Percentiles rank a stretch among this genome's conserved stretches.
Conservation (phyloP, 805 yeast species). For the Nakazawaea molendinolei region DNA sequence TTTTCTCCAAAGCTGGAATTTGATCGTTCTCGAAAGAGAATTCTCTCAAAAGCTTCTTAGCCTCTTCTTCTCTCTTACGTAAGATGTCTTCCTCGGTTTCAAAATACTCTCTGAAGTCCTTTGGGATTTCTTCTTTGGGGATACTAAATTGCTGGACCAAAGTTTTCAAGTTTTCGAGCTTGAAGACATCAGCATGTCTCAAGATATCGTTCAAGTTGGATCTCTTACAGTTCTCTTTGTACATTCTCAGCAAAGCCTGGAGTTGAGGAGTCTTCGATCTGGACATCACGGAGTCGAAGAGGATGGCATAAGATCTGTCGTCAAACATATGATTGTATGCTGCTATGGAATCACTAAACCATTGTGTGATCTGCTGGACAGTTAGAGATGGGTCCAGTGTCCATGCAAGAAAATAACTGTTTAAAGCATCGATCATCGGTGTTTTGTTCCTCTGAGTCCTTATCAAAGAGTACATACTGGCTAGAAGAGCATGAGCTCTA, state of each 20-base stretch:
- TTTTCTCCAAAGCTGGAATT: conserved; percentile 44
- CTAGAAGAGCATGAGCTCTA: conserved; percentile 64
- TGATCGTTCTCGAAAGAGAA: conserved; percentile 9
- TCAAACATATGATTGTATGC: conserved; percentile 35
- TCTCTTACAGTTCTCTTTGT: conserved; percentile 3
- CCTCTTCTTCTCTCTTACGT: conserved; percentile 1
- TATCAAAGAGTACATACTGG: conserved; percentile 45
- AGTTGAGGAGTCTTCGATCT: conserved; percentile 1
- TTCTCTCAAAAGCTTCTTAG: conserved; percentile 15
- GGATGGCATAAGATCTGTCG: conserved; percentile 54
- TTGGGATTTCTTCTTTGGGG: conserved; percentile 21
- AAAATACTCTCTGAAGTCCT: conserved; percentile 27
- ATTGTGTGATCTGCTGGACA: conserved; percentile 36
- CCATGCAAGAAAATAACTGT: conserved; percentile 19
- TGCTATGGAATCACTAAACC: conserved; percentile 27
- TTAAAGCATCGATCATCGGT: conserved; percentile 11
- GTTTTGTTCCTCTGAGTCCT: conserved; percentile 4
- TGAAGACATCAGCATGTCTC: conserved; percentile 45
- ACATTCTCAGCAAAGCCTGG: conserved; percentile 4
- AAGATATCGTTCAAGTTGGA: conserved; percentile 25
- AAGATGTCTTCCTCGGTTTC: conserved; percentile 15
- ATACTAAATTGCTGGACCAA: conserved; percentile 17
- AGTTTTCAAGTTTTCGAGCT: conserved; percentile 35
- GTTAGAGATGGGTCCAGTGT: conserved; percentile 29
- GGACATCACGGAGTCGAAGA: conserved; percentile 34